Percentiles rank a stretch among this genome's conserved stretches.
These are phyloP conservation scores for Collybiopsis confluens DNA, from an alignment of 768 basidiomycete genomes.

Conservation along the genomic window DNA sequence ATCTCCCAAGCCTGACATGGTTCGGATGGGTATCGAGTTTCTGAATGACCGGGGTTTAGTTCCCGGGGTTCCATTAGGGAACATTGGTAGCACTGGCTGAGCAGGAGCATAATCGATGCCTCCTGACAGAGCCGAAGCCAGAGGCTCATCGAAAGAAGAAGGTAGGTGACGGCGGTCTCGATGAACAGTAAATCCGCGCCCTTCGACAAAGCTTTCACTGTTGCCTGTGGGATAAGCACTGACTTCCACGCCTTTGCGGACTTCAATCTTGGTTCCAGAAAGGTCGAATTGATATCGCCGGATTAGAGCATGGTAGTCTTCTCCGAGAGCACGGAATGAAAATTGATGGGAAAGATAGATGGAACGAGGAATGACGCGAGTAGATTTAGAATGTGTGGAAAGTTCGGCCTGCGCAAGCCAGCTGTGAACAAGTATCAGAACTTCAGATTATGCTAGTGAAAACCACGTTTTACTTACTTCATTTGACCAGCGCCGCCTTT, in stretches of 20 bases:
- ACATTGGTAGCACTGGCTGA: conserved; percentile 63
- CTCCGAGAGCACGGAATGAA: conserved; percentile 68
- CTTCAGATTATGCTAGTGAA: conserved; percentile 3
- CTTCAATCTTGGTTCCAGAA: conserved; percentile 56
- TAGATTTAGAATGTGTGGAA: conserved; percentile 61
- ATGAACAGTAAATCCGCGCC: conserved; percentile 30
- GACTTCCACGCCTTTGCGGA: conserved; percentile 68
- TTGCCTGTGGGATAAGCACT: conserved; percentile 41
- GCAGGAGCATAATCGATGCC: conserved; percentile 48
- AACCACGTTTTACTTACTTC: conserved; percentile 29
- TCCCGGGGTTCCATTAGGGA: conserved; percentile 64
- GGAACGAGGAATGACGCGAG: conserved; percentile 62
- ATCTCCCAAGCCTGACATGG: conserved; percentile 47
- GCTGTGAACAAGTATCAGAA: conserved; percentile 26
- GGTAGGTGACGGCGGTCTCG: conserved; percentile 40
- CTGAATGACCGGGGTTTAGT: conserved; percentile 34
- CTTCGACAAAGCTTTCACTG: conserved; percentile 51
- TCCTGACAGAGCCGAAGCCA: conserved; percentile 67
- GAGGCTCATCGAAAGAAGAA: conserved; percentile 73
- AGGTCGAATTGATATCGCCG: conserved; percentile 60
- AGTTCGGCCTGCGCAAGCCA: conserved; percentile 81
- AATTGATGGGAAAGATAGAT: conserved; percentile 87
- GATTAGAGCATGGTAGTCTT: conserved; percentile 76
- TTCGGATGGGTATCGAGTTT: conserved; percentile 55
- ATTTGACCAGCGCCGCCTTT: conserved; percentile 15